These are phyloP conservation scores for Botrytis hyacinthi DNA, from an alignment of 2,329 filamentous ascomycete species.

Conservation along the genomic window DNA sequence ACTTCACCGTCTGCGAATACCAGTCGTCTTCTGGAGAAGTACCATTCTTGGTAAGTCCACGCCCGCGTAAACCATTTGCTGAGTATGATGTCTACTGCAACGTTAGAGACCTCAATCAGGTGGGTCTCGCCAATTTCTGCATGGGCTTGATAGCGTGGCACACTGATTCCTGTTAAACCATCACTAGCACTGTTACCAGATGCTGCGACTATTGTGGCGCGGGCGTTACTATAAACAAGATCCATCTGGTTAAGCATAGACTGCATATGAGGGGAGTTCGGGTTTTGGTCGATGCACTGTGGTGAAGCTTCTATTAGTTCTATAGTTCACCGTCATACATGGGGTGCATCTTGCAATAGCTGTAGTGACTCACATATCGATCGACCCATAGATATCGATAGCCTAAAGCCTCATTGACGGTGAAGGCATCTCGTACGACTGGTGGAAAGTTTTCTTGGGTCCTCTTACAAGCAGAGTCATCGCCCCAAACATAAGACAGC, in stretches of 20 bases:
- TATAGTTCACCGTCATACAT: not conserved
- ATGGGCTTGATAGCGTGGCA: not conserved
- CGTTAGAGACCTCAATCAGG: not conserved
- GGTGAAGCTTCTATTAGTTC: not conserved
- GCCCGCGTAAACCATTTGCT: not conserved
- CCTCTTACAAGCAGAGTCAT: not conserved
- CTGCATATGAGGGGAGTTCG: not conserved
- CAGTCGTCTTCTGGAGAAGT: not conserved
- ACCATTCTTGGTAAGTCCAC: not conserved
- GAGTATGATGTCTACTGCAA: rapidly evolving
- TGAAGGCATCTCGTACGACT: not conserved
- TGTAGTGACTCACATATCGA: not conserved
- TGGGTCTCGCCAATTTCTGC: not conserved
- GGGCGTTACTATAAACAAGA: not conserved
- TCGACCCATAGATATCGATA: not conserved
- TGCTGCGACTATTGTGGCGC: not conserved
- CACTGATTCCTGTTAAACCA: not conserved
- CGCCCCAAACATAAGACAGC: not conserved
- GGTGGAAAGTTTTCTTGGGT: not conserved
- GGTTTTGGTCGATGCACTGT: not conserved
- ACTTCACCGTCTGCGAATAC: not conserved
- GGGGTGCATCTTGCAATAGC: rapidly evolving
- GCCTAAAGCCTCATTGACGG: not conserved
- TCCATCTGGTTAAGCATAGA: not conserved
- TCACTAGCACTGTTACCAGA: not conserved